Conservation (phyloP, 2,329 filamentous ascomycete genomes). For the Pseudogymnoascus sp. region DNA sequence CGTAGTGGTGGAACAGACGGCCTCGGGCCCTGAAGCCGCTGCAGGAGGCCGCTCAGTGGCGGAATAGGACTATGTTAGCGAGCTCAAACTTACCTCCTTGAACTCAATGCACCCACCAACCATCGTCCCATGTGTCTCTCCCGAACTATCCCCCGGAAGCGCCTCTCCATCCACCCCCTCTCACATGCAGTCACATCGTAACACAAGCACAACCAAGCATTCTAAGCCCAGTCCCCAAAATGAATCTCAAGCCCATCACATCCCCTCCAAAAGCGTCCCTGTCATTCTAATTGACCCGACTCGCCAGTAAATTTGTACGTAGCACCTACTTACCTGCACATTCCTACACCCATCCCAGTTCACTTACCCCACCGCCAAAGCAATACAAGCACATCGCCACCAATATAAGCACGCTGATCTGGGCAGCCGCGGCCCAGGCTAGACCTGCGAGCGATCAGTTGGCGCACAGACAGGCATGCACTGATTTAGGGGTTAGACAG, state of each 20-base stretch:
- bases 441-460: neutral
- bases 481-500: neutral
- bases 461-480: neutral
- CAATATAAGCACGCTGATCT: neutral
- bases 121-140: neutral
- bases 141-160: neutral
- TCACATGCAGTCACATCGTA: neutral
- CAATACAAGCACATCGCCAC: neutral
- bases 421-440: neutral
- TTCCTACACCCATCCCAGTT: neutral
- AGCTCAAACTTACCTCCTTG: neutral
- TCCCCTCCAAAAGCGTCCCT: neutral
- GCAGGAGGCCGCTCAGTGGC: neutral
- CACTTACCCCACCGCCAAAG: neutral
- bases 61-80: neutral
- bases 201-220: neutral
- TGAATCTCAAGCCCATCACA: neutral
- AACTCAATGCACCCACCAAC: neutral
- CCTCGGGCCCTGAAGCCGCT: neutral
- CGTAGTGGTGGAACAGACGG: neutral
- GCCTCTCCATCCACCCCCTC: neutral
- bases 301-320: neutral
- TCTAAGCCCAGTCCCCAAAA: neutral
- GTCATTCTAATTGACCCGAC: neutral
- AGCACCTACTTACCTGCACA: neutral